Conservation (phyloP, 345 rosid genomes). For the Rhodomyrtus tomentosa region DNA sequence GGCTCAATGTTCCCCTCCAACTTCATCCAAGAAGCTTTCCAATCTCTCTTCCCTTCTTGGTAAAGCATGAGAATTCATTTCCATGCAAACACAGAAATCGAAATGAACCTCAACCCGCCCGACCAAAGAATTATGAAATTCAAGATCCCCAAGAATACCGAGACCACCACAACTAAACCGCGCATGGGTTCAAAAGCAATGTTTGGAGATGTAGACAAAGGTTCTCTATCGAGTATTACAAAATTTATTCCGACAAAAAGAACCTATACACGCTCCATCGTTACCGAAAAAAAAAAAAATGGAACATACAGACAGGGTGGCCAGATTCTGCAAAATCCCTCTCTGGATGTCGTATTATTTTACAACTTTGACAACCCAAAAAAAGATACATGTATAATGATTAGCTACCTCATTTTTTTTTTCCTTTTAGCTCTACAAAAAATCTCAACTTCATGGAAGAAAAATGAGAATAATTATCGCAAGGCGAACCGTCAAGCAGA, state of each 20-base stretch:
- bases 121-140: not conserved
- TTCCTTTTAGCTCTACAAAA: slow-evolving; percentile 13
- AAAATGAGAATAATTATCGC: not conserved
- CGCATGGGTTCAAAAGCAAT: not conserved
- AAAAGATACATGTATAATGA: slow-evolving; percentile 6
- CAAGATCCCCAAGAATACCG: not conserved
- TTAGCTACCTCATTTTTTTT: slow-evolving; percentile 1
- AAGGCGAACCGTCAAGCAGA: not conserved
- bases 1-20: not conserved
- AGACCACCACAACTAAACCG: not conserved
- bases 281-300: not conserved
- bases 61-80: not conserved
- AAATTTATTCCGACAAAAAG: not conserved
- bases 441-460: not conserved
- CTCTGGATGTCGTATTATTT: slow-evolving; percentile 4
- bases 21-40: not conserved
- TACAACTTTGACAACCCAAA: not conserved
- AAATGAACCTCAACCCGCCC: not conserved
- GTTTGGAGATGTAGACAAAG: not conserved
- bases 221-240: not conserved
- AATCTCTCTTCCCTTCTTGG: not conserved
- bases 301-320: not conserved
- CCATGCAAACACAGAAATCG: not conserved
- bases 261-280: not conserved
- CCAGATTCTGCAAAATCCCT: slow-evolving; percentile 14